Conservation (phyloP, 1,284 basidiomycete species). For the Naganishia albida region DNA sequence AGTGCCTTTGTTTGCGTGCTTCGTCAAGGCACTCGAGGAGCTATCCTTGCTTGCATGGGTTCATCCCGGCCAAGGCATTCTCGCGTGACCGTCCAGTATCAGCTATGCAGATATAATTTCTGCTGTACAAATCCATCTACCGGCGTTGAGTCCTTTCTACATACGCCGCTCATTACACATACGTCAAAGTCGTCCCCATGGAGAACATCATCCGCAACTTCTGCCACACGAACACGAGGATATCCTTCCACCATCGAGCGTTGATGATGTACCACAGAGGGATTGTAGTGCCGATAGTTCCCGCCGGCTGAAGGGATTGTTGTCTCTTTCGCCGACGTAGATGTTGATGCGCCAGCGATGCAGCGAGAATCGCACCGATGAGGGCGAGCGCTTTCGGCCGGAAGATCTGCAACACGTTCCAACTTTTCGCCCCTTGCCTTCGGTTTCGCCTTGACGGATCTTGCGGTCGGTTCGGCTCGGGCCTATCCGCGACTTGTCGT, state of each 20-base stretch:
- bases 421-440: not conserved
- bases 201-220: conserved; percentile 18
- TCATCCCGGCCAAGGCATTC: no score
- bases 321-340: conserved; percentile 2
- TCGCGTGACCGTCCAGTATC: no score
- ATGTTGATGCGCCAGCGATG: not conserved
- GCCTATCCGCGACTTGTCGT: not conserved
- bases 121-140: no score
- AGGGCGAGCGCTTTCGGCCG: conserved; percentile 7
- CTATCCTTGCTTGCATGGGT: no score
- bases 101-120: no score
- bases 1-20: no score
- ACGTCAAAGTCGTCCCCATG: conserved; percentile 25
- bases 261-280: conserved; percentile 21
- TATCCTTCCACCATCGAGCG: conserved; percentile 11
- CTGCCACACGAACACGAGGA: conserved; percentile 13
- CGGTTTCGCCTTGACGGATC: not conserved
- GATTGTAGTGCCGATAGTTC: not conserved
- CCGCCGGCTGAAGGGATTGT: not conserved
- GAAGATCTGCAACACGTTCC: conserved; percentile 8
- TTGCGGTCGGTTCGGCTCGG: not conserved
- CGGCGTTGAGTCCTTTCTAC: no score
- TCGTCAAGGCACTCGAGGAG: no score
- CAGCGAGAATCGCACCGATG: not conserved
- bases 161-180: not conserved